Base-by-base conservation (phyloP, 1,139 yeast species). In the Geotrichum citri-aurantii region DNA sequence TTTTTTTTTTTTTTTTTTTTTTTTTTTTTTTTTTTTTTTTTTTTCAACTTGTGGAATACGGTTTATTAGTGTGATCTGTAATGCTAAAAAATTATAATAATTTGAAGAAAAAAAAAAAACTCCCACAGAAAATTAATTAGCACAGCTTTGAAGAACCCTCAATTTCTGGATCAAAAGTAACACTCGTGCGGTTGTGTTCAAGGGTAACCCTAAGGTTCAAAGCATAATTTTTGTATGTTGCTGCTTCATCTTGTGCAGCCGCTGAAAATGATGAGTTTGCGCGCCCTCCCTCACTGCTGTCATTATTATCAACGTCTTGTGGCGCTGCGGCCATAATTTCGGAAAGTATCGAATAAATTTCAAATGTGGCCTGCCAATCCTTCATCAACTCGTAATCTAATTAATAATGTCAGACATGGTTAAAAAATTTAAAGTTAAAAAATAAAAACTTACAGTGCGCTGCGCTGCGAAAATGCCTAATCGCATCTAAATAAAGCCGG, bases 321-420 rank as follows among this genome's bases (percentile, higher is more conserved):
- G 44, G 19, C 10, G 19, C 44, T n/a, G 44, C 8, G 19, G 14
- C 19, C 19, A 37, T 8, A n/a, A 37, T 37, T 24, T 48, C 49
- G 10, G 48, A 33, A 1, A 56, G 47, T 23, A 27, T 24, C 4
- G 37, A 24, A 17, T 52, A 56, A 5, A 48, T 40, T 12, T 48
- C 44, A n/a, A 14, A 12, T 5, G 52, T 44, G 1, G 33, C 8
- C 5, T 27, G 29, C 59, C 59, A 56, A 19, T 56, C 54, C 19
- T 56, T 52, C 17, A 51, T 40, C 11, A 44, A 37, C 42, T 56
- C 59, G 21, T 47, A 56, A 24, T 21, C 56, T 53, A 23, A n/a
- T 33, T 2, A 33, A 6, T 37, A 37, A n/a, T 14, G 44, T 37
- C 14, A 37, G 5, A 2, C 2, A 17, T n/a, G 10, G 21, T n/a